Base-by-base conservation (phyloP, 176 grass and related monocot genomes). In the Avena sativa region DNA sequence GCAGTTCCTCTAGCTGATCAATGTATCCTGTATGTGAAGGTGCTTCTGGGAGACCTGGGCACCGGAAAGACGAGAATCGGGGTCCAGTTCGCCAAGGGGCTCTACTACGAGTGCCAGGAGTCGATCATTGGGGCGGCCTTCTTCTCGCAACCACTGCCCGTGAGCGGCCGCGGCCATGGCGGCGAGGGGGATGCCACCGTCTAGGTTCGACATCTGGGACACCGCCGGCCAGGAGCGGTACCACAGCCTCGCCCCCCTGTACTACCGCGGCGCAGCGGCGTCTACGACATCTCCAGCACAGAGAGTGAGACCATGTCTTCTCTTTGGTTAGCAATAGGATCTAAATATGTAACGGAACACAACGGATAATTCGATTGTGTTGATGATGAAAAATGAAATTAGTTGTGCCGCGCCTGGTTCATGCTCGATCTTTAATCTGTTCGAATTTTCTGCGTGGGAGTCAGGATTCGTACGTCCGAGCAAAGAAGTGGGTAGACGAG, bases 191-290 rank as follows among this genome's bases (percentile, higher is more conserved):
- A 90, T 6, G 92, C 90, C 32, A 86, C 87, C 80, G 90, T 97
- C 64, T 72, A 90, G 93, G 80, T 92, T 95, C 77, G 93, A 97
- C 82, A 90, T 97, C 67, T 93, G 92, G 92, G 95, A 97, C 87
- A 97, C 95, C 11, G 90, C 92, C 73, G 90, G 95, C 6, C 92
- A 97, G 69, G 95, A 97, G 78, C 73, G 90, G 56, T 94, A 94
- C 76, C 92, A 93, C 69, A 97, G 91, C 68, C 86, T 97, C 70
- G 89, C 92, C 61, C 95, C 95, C 8, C 95, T 97, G 95, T 95
- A 95, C 79, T 97, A 95, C 57, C 92, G 93, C 12, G 91, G 91
- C 10, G 87, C 92, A 26, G 92, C 92, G 16, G 95, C 87, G 88
- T 97, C 20, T 97, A 94, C 66, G 94, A 97, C 63, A 92, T 97